A percentile compares a stretch with the other conserved stretches of the same genome.
Evolutionary conservation across 2,329 filamentous ascomycete species (phyloP).

Genomic region (Leptographium lundbergii): DNA sequence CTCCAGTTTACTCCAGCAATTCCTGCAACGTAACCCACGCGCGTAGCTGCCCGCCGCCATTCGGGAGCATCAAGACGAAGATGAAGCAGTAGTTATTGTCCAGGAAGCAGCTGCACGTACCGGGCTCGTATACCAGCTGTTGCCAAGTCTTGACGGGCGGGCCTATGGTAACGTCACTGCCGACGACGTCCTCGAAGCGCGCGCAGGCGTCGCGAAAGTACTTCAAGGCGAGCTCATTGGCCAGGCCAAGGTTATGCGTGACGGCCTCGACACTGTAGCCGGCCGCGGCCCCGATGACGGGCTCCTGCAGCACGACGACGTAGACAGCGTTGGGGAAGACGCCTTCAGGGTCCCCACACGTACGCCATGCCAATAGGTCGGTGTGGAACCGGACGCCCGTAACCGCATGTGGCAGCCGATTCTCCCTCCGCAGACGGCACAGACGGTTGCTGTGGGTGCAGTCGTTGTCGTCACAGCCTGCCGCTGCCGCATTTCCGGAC

Average conservation of each 20-base stretch:
- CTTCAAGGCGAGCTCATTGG: neutral
- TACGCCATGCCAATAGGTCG: neutral
- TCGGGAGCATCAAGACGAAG: neutral
- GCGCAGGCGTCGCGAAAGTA: neutral
- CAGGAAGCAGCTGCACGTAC: neutral
- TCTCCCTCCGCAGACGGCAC: neutral
- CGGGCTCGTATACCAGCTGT: neutral
- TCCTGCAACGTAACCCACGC: neutral
- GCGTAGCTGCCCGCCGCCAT: neutral
- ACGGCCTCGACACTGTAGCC: neutral
- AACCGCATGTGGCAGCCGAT: neutral
- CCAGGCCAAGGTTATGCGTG: neutral
- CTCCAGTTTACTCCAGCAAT: neutral
- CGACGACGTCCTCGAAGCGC: neutral
- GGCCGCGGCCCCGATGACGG: neutral
- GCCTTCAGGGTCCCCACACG: neutral
- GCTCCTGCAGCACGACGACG: neutral
- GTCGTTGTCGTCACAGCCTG: neutral
- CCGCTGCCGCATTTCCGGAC: too few species aligned
- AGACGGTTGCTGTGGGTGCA: neutral
- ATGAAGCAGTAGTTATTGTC: neutral
- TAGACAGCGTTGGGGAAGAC: neutral
- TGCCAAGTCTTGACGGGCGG: neutral
- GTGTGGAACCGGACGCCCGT: neutral
- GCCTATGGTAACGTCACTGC: neutral